A percentile compares a stretch with the other conserved stretches of the same genome.
These are phyloP conservation scores for Psidium friedrichsthalianum DNA, from an alignment of 345 rosid genomes.

Conservation along the genomic window DNA sequence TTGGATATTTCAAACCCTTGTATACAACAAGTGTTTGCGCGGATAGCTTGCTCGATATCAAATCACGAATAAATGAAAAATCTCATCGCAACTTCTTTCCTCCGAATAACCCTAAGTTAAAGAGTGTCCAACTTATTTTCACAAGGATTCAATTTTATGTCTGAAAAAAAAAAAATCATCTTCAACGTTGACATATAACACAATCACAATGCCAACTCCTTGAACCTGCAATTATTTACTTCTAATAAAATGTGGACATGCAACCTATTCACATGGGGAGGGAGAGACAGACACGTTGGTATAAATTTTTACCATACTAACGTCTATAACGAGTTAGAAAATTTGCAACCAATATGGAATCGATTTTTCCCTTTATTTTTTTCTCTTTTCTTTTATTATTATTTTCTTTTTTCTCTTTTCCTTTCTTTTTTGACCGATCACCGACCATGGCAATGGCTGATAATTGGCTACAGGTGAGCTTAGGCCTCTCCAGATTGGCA, in stretches of 20 bases:
- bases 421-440: no score
- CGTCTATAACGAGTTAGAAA: not conserved
- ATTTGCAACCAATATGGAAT: not conserved
- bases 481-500: no score
- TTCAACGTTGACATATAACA: no score
- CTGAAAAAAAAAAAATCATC: not conserved
- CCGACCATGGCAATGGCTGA: fast-evolving
- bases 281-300: not conserved
- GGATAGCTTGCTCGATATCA: fast-evolving
- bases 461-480: no score
- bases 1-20: not conserved
- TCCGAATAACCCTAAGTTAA: not conserved
- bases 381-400: no score
- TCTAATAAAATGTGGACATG: not conserved
- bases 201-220: not conserved
- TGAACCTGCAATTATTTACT: not conserved
- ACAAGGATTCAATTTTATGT: not conserved
- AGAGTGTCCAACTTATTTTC: not conserved
- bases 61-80: not conserved
- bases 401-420: no score
- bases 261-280: not conserved
- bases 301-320: not conserved
- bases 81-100: fast-evolving
- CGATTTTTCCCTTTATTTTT: no score
- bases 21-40: fast-evolving